These are phyloP conservation scores for Candida anutae DNA, from an alignment of 1,139 yeast species.

Conservation along the genomic window DNA sequence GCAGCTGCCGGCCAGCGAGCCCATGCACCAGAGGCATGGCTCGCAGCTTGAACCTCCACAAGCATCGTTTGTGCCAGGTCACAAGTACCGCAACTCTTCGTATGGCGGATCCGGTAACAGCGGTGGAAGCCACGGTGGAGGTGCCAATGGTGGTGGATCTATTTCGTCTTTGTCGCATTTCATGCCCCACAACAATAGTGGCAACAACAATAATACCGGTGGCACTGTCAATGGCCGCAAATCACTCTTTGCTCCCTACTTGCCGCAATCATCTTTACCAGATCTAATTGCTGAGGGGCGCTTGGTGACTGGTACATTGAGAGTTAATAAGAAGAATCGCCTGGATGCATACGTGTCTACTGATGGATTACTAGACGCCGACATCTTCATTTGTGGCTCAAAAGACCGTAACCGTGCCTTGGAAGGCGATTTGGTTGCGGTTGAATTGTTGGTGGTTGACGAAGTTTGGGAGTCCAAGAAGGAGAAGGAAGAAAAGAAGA, in stretches of 20 bases:
- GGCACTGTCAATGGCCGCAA: constrained; percentile 50
- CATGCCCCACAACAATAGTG: constrained; percentile 15
- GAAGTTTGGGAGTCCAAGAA: constrained; percentile 97
- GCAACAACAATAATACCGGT: constrained; percentile 13
- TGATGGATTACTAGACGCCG: constrained; percentile 91
- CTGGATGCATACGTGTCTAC: constrained; percentile 97
- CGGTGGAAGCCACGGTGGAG: too few relatives aligned
- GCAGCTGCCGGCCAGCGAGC: constrained; percentile 12
- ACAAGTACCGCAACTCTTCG: constrained; percentile 60
- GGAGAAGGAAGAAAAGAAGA: constrained; percentile 94
- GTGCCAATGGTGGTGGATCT: constrained; percentile 46
- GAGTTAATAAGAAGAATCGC: constrained; percentile 92
- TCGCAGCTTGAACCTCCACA: constrained; percentile 41
- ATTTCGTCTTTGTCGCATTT: constrained; percentile 50
- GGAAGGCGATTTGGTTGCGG: constrained; percentile 95
- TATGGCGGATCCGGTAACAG: too few relatives aligned
- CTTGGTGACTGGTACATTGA: constrained; percentile 81
- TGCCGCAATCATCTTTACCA: constrained; percentile 90
- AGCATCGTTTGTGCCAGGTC: constrained; percentile 66
- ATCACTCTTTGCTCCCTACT: constrained; percentile 89
- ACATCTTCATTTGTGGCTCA: constrained; percentile 96
- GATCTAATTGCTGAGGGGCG: constrained; percentile 84
- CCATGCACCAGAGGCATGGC: constrained; percentile 11
- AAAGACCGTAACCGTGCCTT: constrained; percentile 96
- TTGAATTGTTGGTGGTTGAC: constrained; percentile 86